Conservation (phyloP, 2,329 filamentous ascomycete genomes). For the Penicillium hordei region DNA sequence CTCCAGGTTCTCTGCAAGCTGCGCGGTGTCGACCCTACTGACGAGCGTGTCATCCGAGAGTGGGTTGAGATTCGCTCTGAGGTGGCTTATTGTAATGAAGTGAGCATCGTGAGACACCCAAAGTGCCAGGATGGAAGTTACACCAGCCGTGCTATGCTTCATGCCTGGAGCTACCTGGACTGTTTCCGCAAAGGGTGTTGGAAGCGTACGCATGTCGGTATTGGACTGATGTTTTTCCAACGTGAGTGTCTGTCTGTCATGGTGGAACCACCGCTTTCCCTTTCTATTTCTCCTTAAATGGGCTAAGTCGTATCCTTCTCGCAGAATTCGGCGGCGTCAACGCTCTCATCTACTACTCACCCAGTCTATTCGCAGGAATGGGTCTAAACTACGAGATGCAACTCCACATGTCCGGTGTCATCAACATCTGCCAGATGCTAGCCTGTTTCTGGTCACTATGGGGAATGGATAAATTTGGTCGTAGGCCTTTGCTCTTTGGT, state of each 20-base stretch:
- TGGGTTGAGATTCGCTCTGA: slow-evolving; percentile 54
- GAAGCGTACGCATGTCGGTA: slow-evolving; percentile 48
- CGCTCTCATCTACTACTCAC: slow-evolving; percentile 51
- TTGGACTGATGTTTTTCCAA: slow-evolving; percentile 43
- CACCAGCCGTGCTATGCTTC: slow-evolving; percentile 7
- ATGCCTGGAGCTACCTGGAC: slow-evolving; percentile 30
- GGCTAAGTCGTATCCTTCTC: slow-evolving; percentile 44
- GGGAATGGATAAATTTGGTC: slow-evolving; percentile 33
- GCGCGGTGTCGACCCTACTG: slow-evolving; percentile 43
- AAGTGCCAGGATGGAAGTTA: slow-evolving; percentile 2
- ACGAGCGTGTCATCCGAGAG: slow-evolving; percentile 49
- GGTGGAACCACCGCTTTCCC: background rate
- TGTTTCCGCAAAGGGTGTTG: slow-evolving; percentile 49
- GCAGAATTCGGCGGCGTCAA: slow-evolving; percentile 47
- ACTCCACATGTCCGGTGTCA: slow-evolving; percentile 27
- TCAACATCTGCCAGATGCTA: slow-evolving; percentile 36
- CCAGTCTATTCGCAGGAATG: slow-evolving; percentile 41
- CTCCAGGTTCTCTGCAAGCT: slow-evolving; percentile 41
- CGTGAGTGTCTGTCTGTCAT: slow-evolving; percentile 29
- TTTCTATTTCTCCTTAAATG: background rate
- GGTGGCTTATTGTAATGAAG: slow-evolving; percentile 48
- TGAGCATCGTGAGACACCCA: slow-evolving; percentile 30
- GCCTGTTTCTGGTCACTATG: slow-evolving; percentile 30
- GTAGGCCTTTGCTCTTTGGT: slow-evolving; percentile 25
- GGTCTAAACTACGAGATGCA: slow-evolving; percentile 28